Evolutionary conservation across 2,329 filamentous ascomycete genomes (phyloP).

Genomic region (Fusarium brachygibbosum): DNA sequence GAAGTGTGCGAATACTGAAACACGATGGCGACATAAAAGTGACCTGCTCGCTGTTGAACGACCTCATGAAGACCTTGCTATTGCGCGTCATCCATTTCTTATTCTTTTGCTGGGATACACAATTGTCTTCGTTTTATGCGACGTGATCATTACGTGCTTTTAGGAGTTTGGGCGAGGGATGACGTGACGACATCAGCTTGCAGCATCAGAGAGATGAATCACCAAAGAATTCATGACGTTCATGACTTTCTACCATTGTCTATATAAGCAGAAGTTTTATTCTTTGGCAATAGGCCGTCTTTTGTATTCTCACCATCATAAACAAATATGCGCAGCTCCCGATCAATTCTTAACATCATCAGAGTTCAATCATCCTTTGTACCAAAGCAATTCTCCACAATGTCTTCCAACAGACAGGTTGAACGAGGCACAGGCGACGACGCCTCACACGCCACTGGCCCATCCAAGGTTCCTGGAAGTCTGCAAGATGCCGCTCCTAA

Average conservation of each 20-base stretch:
- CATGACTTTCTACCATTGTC: not conserved
- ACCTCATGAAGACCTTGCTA: too few relatives aligned
- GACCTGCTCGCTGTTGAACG: too few relatives aligned
- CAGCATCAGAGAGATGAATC: not conserved
- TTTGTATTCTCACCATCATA: too few relatives aligned
- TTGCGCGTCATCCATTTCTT: not conserved
- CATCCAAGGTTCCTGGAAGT: conserved; percentile 29
- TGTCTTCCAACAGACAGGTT: conserved; percentile 17
- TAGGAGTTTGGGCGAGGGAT: not conserved
- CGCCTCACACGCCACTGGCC: conserved; percentile 30
- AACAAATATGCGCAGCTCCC: not conserved
- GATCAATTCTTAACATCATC: not conserved
- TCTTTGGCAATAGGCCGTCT: too few relatives aligned
- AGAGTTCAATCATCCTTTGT: not conserved
- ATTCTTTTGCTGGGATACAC: not conserved
- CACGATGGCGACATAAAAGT: not conserved
- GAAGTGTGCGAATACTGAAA: not conserved
- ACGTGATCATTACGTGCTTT: conserved; percentile 5
- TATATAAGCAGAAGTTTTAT: not conserved
- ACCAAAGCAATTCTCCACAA: not conserved
- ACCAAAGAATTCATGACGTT: not conserved
- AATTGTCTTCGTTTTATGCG: not conserved
- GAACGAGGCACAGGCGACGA: conserved; percentile 11
- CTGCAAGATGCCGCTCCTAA: conserved; percentile 32
- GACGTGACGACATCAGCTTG: not conserved